Conservation (phyloP, 1,139 yeast species). For the Kodamaea anthophila region DNA sequence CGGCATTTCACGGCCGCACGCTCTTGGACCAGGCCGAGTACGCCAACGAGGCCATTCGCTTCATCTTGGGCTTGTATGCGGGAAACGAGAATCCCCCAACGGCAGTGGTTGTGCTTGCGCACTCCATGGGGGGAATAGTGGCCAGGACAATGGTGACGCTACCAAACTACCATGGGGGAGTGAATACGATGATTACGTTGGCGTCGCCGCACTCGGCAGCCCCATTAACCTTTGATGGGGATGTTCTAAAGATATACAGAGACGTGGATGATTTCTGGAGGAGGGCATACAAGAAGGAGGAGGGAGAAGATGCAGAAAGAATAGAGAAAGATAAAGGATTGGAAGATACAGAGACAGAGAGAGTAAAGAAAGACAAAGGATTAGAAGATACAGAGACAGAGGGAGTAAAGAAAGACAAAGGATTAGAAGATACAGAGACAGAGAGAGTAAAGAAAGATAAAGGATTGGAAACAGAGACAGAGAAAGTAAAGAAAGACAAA, state of each 20-base stretch:
- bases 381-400: no score
- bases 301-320: background rate
- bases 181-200: constrained; percentile 79
- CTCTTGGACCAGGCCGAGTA: constrained; percentile 92
- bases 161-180: constrained; percentile 62
- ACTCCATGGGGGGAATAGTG: constrained; percentile 97
- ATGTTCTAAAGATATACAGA: constrained; percentile 66
- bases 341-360: constrained; percentile 6
- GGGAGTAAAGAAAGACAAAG: no score
- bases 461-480: no score
- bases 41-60: constrained; percentile 77
- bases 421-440: no score
- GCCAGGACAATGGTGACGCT: constrained; percentile 75
- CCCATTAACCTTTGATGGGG: constrained; percentile 95
- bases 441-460: no score
- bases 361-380: no score
- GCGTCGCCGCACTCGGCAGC: constrained; percentile 93
- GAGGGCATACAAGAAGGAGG: constrained; percentile 34
- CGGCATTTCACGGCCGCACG: constrained; percentile 94
- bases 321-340: background rate
- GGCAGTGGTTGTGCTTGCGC: constrained; percentile 79
- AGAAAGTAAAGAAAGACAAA: no score
- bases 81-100: constrained; percentile 38
- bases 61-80: constrained; percentile 63
- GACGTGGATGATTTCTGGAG: constrained; percentile 80